Conservation (phyloP, 148 eudicot genomes). For the Vaccinium myrtillus region DNA sequence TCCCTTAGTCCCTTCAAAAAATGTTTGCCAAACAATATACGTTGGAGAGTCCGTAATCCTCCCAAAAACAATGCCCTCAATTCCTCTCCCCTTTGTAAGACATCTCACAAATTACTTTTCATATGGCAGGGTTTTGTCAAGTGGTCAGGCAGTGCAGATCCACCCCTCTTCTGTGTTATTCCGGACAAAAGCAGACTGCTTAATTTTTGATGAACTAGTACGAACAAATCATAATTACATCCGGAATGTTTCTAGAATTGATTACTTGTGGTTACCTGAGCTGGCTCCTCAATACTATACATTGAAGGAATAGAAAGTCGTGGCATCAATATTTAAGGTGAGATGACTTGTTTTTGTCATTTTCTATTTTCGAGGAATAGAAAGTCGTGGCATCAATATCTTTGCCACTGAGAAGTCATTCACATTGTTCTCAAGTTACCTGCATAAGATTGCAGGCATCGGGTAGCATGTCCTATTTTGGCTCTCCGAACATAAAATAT, state of each 20-base stretch:
- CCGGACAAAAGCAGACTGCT: constrained; percentile 75
- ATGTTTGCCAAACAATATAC: not conserved
- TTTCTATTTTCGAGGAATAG: no score
- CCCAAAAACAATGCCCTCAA: not conserved
- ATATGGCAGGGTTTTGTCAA: constrained; percentile 65
- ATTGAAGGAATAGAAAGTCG: constrained; percentile 34
- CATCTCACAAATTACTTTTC: constrained; percentile 5
- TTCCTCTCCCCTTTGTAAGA: not conserved
- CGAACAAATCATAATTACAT: constrained; percentile 69
- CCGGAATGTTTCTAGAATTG: constrained; percentile 69
- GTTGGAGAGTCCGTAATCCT: not conserved
- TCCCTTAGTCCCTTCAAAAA: not conserved
- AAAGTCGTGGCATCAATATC: no score
- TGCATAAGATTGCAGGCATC: no score
- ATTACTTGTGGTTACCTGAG: constrained; percentile 87
- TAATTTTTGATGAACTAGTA: constrained; percentile 69
- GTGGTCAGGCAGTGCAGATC: constrained; percentile 69
- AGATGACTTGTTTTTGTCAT: no score
- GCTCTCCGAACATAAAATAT: no score
- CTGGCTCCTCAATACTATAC: constrained; percentile 67
- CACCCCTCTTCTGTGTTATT: constrained; percentile 85
- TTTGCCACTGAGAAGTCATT: no score
- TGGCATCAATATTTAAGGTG: no score
- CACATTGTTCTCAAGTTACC: no score
- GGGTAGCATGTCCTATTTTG: no score